Evolutionary conservation across 306 rosid genomes (phyloP).

Genomic region (Dalbergia cultrata): DNA sequence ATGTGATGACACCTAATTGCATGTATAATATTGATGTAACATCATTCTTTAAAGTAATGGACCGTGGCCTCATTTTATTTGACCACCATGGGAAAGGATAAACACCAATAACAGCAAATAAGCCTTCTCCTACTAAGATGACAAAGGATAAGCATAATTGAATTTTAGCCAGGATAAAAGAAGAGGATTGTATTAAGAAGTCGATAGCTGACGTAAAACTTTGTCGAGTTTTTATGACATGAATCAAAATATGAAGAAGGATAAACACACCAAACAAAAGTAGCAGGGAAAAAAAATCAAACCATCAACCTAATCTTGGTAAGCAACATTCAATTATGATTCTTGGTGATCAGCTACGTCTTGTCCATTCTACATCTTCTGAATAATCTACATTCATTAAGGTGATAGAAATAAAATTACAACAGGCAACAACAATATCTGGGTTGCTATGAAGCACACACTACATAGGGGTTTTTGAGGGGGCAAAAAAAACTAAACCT

Average conservation of each 20-base stretch:
- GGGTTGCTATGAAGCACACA: conserved; percentile 39
- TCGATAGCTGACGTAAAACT: too few species aligned
- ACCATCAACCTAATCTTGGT: conserved; percentile 49
- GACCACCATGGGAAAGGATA: conserved; percentile 27
- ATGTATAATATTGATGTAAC: conserved; percentile 39
- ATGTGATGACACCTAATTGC: conserved; percentile 35
- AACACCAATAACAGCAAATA: too few species aligned
- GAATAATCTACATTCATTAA: conserved; percentile 64
- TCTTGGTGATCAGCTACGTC: conserved; percentile 57
- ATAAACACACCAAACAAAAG: background rate
- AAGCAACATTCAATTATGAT: conserved; percentile 55
- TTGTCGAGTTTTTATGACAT: too few species aligned
- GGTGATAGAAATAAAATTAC: conserved; percentile 50
- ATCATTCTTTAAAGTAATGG: conserved; percentile 33
- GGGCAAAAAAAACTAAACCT: conserved; percentile 50
- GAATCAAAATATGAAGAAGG: too few species aligned
- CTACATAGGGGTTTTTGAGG: conserved; percentile 4
- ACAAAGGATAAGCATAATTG: too few species aligned
- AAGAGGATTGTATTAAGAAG: too few species aligned
- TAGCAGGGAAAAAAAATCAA: conserved; percentile 6
- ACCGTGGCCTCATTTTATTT: conserved; percentile 30
- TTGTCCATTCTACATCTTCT: conserved; percentile 65
- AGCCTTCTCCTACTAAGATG: too few species aligned
- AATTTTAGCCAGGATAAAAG: too few species aligned
- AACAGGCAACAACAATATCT: conserved; percentile 43